Evolutionary conservation across 1,284 basidiomycete genomes (phyloP), one percentile per base, ranked within the genome.

Genomic region (Tausonia pullulans): DNA sequence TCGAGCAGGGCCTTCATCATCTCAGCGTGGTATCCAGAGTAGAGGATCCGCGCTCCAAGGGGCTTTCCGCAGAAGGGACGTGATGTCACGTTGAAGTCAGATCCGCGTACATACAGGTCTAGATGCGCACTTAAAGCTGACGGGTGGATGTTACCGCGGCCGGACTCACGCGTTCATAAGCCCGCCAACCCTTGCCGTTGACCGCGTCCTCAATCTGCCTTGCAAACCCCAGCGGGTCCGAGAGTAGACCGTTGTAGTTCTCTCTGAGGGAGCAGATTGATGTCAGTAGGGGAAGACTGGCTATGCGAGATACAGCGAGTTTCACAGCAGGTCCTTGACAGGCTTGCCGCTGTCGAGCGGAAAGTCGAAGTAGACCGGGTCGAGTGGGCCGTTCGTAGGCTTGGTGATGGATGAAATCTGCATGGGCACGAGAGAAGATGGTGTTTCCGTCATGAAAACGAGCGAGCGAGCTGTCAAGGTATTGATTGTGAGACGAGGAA

Each of bases 301-400:
- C 54, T 7, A 14, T 14, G 8, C 54, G 10, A 10, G 60, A 16
- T 16, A 46, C 3, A 27, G 41, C 50, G 27, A 46, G 45, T 11
- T 27, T 11, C 6, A 60, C 62, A 64, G 52, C 4, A 64, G 51
- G 40, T 64, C 62, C 58, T 59, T 57, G 27, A 64, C 50, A 4
- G 62, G 62, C 44, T 60, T 50, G 44, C 40, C 51, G 39, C 57
- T 50, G 11, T 53, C 60, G 3, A 40, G 50, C 13, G 44, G 16
- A 4, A 61, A 9, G 27, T 60, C 62, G 27, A 64, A 60, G 14
- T 46, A 57, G 9, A 64, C 40, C 41, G 62, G 62, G 40, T 59
- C 62, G 43, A 54, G 39, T 5, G 62, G 27, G 27, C 27, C 27
- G 27, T 27, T 27, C 27, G 27, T 27, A 27, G 27, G 27, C 27